phyloP scores from a whole-genome alignment of 2,329 filamentous ascomycete genomes.

The Septoria petroselini region DNA sequence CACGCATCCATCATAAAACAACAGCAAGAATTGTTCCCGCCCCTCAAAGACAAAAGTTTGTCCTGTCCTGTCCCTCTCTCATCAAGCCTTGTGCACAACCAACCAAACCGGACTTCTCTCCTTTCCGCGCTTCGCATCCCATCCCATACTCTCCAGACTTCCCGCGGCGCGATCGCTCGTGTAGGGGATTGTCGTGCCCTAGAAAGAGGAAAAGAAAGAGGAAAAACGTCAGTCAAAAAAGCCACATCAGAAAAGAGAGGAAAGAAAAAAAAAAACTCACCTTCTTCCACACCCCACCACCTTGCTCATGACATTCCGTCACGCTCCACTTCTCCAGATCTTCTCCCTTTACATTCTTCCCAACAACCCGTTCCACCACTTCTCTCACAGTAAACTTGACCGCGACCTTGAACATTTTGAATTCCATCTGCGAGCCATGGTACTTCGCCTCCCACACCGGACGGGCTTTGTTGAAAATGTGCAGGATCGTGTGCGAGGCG shows the following conservation, averaged over 20 bases:
- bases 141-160: constrained; percentile 34
- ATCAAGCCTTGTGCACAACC: constrained; percentile 34
- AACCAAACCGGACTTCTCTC: constrained; percentile 38
- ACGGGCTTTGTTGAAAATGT: constrained; percentile 32
- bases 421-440: constrained; percentile 20
- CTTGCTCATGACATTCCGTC: constrained; percentile 37
- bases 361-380: constrained; percentile 36
- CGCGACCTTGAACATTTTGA: constrained; percentile 38
- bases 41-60: too few species aligned
- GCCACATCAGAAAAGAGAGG: not conserved
- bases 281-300: constrained; percentile 34
- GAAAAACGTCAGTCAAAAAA: not conserved
- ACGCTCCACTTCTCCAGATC: constrained; percentile 33
- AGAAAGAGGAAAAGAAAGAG: not conserved
- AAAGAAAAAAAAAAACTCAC: constrained; percentile 20
- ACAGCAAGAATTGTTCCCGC: too few species aligned
- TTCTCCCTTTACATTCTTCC: constrained; percentile 16
- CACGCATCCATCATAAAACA: too few species aligned
- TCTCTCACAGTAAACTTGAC: constrained; percentile 28
- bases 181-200: constrained; percentile 35
- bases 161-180: constrained; percentile 32
- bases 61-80: too few species aligned
- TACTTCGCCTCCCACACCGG: constrained; percentile 32
- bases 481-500: constrained; percentile 31
- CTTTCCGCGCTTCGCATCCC: constrained; percentile 34